These are phyloP conservation scores for Cutaneotrichosporon cavernicola DNA, from an alignment of 1,284 basidiomycete species.

Conservation along the genomic window DNA sequence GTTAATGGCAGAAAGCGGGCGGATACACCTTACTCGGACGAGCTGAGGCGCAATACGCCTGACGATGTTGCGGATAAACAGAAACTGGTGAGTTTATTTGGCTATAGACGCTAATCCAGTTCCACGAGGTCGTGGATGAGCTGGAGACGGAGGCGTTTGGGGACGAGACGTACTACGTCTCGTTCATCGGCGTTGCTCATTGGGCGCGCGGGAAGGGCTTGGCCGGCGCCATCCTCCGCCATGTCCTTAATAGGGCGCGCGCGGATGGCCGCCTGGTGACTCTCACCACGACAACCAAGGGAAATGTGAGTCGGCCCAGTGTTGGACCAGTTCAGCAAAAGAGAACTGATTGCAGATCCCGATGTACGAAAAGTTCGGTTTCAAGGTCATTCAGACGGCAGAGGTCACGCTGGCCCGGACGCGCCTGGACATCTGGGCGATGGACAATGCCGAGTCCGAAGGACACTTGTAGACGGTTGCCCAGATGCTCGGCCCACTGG, in stretches of 20 bases:
- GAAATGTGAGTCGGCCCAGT: constrained; percentile 6
- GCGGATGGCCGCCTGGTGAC: background rate
- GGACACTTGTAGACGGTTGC: background rate
- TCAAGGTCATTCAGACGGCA: background rate
- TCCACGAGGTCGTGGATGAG: constrained; percentile 4
- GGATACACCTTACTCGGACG: constrained; percentile 14
- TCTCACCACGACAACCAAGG: constrained; percentile 12
- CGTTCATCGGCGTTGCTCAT: constrained; percentile 8
- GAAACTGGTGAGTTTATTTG: background rate
- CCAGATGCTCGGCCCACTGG: too few species aligned
- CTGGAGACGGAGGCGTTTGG: constrained; percentile 10
- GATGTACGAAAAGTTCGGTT: constrained; percentile 13
- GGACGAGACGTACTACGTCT: constrained; percentile 13
- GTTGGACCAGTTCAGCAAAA: background rate
- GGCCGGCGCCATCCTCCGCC: constrained; percentile 1
- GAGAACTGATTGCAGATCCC: constrained; percentile 7
- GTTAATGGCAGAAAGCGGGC: constrained; percentile 3
- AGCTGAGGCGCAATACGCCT: constrained; percentile 4
- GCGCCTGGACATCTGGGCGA: constrained; percentile 1
- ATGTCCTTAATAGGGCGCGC: constrained; percentile 4
- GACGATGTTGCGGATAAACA: background rate
- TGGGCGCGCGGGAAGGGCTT: constrained; percentile 11
- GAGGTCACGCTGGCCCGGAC: background rate
- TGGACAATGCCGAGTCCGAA: constrained; percentile 5
- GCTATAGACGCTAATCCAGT: background rate